Evolutionary conservation across 352 stramenopile genomes (phyloP).

Genomic region (Globisporangium apiculatum): DNA sequence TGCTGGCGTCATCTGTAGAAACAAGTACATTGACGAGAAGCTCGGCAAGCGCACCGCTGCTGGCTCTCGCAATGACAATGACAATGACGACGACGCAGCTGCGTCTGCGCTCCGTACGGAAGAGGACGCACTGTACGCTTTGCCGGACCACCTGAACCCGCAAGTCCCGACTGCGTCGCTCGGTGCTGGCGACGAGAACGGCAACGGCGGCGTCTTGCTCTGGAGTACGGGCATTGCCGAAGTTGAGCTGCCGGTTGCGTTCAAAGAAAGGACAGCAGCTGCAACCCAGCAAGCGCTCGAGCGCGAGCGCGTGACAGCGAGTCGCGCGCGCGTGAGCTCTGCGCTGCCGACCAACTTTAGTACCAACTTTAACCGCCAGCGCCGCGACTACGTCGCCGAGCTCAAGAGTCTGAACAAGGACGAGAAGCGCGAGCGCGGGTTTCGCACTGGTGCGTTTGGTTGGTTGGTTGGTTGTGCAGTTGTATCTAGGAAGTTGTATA

Average conservation of each 20-base stretch:
- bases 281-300: slow-evolving; percentile 45
- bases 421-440: slow-evolving; percentile 60
- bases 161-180: slow-evolving; percentile 27
- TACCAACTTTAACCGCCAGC: slow-evolving; percentile 70
- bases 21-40: slow-evolving; percentile 79
- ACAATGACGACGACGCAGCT: slow-evolving; percentile 4
- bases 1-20: slow-evolving; percentile 20
- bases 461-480: not conserved
- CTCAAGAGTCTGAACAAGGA: slow-evolving; percentile 68
- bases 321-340: slow-evolving; percentile 25
- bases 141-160: slow-evolving; percentile 50
- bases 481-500: no score
- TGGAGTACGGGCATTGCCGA: slow-evolving; percentile 77
- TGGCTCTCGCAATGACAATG: not conserved
- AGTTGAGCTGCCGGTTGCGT: slow-evolving; percentile 56
- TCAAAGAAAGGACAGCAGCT: slow-evolving; percentile 38
- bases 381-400: slow-evolving; percentile 51
- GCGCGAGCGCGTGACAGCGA: slow-evolving; percentile 13
- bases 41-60: slow-evolving; percentile 35
- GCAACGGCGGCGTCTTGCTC: slow-evolving; percentile 58
- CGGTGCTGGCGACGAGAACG: slow-evolving; percentile 29
- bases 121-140: slow-evolving; percentile 61
- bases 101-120: slow-evolving; percentile 19
- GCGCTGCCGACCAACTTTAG: slow-evolving; percentile 70
- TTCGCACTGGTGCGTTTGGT: slow-evolving; percentile 34